These are phyloP conservation scores for Triadica sebifera DNA, from an alignment of 345 rosid genomes.

Conservation along the genomic window DNA sequence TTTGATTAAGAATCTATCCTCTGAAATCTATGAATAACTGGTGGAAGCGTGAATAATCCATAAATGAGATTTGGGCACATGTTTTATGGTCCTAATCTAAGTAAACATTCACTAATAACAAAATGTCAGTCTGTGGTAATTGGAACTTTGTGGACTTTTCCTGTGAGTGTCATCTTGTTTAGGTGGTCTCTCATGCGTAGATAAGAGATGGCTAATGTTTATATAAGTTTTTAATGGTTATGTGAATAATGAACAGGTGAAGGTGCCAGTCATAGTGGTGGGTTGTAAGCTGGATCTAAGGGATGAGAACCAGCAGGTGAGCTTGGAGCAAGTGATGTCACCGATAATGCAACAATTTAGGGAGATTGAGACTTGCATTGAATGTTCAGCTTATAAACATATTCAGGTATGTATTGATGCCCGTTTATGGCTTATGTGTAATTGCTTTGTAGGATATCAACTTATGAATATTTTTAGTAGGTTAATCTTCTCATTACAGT, in stretches of 20 bases:
- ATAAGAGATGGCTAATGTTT: background rate
- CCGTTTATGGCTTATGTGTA: slow-evolving; percentile 2
- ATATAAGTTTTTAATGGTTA: background rate
- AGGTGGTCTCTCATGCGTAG: background rate
- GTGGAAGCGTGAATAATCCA: background rate
- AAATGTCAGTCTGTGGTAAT: background rate
- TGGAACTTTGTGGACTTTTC: background rate
- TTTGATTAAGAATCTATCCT: background rate
- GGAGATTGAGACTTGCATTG: slow-evolving; percentile 78
- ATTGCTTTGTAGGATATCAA: background rate
- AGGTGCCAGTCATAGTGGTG: slow-evolving; percentile 79
- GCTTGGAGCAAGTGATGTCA: slow-evolving; percentile 66
- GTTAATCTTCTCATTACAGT: background rate
- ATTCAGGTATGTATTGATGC: slow-evolving; percentile 47
- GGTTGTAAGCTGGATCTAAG: slow-evolving; percentile 74
- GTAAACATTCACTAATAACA: background rate
- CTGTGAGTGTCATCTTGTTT: background rate
- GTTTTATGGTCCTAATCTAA: background rate
- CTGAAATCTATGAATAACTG: background rate
- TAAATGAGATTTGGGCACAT: no score
- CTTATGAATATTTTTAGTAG: background rate
- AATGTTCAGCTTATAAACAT: slow-evolving; percentile 68
- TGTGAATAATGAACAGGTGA: slow-evolving; percentile 54
- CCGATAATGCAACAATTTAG: slow-evolving; percentile 82
- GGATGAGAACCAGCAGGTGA: slow-evolving; percentile 54